A percentile compares a stretch with the other conserved stretches of the same genome.
Conservation (phyloP, 441 rosid genomes). For the Rhodomyrtus psidioides region DNA sequence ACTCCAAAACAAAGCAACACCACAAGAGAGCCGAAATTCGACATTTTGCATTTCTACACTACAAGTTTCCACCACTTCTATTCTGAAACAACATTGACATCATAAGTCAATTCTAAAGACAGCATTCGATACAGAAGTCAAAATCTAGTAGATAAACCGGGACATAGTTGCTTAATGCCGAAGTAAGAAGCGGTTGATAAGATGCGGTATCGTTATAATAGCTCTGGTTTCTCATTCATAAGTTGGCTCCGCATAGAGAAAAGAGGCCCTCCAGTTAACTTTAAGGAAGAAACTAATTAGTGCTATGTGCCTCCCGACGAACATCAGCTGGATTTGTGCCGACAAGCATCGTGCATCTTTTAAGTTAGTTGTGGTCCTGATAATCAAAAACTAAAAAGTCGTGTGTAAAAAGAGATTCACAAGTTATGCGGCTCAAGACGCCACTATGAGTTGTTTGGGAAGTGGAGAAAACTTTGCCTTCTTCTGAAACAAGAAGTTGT, state of each 20-base stretch:
- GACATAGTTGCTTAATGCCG: background rate
- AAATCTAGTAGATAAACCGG: background rate
- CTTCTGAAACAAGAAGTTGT: background rate
- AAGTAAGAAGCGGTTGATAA: background rate
- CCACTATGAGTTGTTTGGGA: background rate
- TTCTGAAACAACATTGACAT: background rate
- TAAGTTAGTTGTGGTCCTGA: background rate
- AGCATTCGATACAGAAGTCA: background rate
- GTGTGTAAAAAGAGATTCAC: background rate
- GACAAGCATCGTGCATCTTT: background rate
- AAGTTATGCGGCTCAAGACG: background rate
- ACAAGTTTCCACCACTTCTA: background rate
- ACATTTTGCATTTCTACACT: background rate
- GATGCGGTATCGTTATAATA: background rate
- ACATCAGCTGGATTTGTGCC: background rate
- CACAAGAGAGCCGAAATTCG: background rate
- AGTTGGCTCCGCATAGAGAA: background rate
- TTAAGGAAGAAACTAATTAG: background rate
- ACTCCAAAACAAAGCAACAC: background rate
- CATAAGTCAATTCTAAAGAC: background rate
- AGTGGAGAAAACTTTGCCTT: background rate
- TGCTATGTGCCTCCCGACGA: background rate
- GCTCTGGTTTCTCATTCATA: background rate
- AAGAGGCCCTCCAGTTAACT: background rate
- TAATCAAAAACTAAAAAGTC: background rate